Evolutionary conservation across 176 grass and related monocot genomes (phyloP).

Genomic region (Echinochloa phyllopogon): DNA sequence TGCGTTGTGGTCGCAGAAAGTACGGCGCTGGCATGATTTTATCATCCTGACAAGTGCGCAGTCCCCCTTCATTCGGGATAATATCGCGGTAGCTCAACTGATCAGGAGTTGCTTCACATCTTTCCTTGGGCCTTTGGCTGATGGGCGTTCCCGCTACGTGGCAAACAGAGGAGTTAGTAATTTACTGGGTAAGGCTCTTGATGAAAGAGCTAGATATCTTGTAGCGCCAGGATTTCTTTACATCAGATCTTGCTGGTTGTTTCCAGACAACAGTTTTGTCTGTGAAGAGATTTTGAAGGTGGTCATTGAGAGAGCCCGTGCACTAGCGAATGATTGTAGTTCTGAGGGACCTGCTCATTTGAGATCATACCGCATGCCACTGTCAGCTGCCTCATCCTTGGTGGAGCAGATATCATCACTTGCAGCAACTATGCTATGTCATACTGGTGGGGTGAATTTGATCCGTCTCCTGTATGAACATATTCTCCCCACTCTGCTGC

Average conservation of each 20-base stretch:
- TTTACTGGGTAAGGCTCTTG: constrained; percentile 50
- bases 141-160: constrained; percentile 42
- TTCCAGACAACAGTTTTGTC: constrained; percentile 64
- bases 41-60: constrained; percentile 65
- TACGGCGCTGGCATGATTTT: constrained; percentile 72
- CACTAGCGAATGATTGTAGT: constrained; percentile 54
- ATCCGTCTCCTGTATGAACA: constrained; percentile 72
- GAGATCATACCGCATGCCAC: constrained; percentile 57
- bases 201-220: constrained; percentile 37
- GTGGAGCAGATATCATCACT: constrained; percentile 65
- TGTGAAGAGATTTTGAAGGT: constrained; percentile 70
- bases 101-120: constrained; percentile 86
- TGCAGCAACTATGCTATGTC: constrained; percentile 64
- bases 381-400: constrained; percentile 54
- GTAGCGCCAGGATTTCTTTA: constrained; percentile 69
- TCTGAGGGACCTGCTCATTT: constrained; percentile 42
- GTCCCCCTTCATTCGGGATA: constrained; percentile 61
- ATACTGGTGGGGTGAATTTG: constrained; percentile 64
- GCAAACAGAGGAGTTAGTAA: constrained; percentile 46
- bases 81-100: constrained; percentile 63
- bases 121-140: constrained; percentile 60
- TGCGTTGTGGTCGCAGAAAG: constrained; percentile 85
- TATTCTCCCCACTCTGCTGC: constrained; percentile 65
- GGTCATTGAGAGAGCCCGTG: constrained; percentile 60
- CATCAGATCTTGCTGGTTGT: constrained; percentile 53